Percentiles rank a stretch among this genome's conserved stretches.
Evolutionary conservation across 768 basidiomycete genomes (phyloP).

Genomic region (Strobilomyces dryophilus): DNA sequence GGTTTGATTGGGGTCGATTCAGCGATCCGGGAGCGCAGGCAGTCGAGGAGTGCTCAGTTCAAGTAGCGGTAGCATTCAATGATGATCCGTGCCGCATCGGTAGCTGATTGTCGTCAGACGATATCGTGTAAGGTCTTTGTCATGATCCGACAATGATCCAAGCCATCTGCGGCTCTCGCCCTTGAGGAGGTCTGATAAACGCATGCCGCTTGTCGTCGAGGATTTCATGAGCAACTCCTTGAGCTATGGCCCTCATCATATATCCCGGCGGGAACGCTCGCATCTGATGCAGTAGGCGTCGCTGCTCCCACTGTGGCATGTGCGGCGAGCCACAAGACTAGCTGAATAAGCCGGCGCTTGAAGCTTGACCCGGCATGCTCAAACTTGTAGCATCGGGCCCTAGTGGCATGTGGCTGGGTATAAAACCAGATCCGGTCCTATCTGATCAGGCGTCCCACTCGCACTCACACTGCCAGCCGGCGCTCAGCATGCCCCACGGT

Average conservation of each 20-base stretch:
- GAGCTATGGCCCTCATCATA: neutral
- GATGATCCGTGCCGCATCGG: neutral
- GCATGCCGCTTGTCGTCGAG: too few relatives aligned
- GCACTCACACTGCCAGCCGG: neutral
- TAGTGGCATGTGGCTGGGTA: neutral
- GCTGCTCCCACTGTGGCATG: too few relatives aligned
- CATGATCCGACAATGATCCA: neutral
- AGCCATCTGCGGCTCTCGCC: neutral
- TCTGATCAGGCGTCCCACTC: neutral
- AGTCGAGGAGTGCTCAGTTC: neutral
- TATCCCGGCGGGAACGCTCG: slow-evolving; percentile 1
- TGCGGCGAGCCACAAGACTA: too few relatives aligned
- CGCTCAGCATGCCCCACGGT: slow-evolving; percentile 6
- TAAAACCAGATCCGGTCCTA: slow-evolving; percentile 7
- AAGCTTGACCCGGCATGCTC: neutral
- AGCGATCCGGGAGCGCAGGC: neutral
- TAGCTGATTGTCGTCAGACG: neutral
- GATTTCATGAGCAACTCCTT: too few relatives aligned
- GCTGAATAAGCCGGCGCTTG: too few relatives aligned
- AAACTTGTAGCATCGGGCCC: neutral
- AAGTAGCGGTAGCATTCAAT: neutral
- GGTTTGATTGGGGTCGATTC: neutral
- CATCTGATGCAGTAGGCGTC: slow-evolving; percentile 1
- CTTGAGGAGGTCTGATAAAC: too few relatives aligned
- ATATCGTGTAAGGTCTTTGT: too few relatives aligned